A percentile compares a stretch with the other conserved stretches of the same genome.
phyloP scores from a whole-genome alignment of 371 early-diverging fungal genomes.

The Mortierella sp. region DNA sequence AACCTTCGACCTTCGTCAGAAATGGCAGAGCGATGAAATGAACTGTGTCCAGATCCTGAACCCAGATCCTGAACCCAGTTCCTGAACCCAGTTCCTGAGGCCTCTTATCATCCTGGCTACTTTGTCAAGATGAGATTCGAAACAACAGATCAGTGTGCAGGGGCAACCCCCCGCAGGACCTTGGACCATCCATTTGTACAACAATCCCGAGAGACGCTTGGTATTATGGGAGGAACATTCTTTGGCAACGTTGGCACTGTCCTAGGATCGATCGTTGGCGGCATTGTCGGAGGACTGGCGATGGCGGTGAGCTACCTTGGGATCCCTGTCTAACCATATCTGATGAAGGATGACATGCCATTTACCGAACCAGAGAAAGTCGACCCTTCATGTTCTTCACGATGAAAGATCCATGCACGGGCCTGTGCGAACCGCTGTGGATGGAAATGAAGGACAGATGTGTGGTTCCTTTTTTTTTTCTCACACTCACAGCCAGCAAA shows the following conservation, averaged over 20 bases:
- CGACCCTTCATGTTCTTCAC: no score
- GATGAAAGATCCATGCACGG: no score
- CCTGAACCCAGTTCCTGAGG: slow-evolving; percentile 13
- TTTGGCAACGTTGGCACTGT: slow-evolving; percentile 21
- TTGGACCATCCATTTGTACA: slow-evolving; percentile 44
- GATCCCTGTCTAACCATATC: background rate
- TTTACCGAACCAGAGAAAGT: no score
- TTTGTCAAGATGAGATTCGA: slow-evolving; percentile 38
- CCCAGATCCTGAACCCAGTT: slow-evolving; percentile 18
- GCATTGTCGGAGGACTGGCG: slow-evolving; percentile 19
- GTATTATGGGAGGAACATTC: slow-evolving; percentile 13
- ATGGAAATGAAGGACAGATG: no score
- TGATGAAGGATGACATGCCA: no score
- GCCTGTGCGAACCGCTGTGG: no score
- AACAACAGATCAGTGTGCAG: slow-evolving; percentile 13
- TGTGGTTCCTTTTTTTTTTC: no score
- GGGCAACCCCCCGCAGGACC: slow-evolving; percentile 19
- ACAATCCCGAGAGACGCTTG: slow-evolving; percentile 26
- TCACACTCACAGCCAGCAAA: background rate
- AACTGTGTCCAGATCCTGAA: slow-evolving; percentile 27
- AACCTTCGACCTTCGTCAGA: slow-evolving; percentile 28
- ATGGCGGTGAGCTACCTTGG: background rate
- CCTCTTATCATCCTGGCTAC: slow-evolving; percentile 27
- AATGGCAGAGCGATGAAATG: slow-evolving; percentile 37
- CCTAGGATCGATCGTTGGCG: slow-evolving; percentile 22